Conservation (phyloP, 2,329 filamentous ascomycete genomes). For the Cryphonectria radicalis region DNA sequence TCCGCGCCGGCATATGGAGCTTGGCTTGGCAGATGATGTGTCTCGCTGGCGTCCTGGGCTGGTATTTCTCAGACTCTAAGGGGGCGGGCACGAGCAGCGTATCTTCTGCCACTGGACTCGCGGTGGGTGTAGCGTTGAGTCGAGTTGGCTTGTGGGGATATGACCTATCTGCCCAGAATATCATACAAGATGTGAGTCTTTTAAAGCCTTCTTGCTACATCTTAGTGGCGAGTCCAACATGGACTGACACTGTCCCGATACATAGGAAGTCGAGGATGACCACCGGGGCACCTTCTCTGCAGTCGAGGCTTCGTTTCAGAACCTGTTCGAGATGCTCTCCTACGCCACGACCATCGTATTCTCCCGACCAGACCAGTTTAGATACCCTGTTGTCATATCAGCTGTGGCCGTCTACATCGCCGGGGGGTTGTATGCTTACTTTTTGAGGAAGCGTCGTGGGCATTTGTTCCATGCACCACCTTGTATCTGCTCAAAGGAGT, state of each 20-base stretch:
- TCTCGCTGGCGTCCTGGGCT: slow-evolving; percentile 48
- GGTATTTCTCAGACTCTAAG: slow-evolving; percentile 44
- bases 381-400: slow-evolving; percentile 64
- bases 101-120: slow-evolving; percentile 52
- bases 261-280: slow-evolving; percentile 56
- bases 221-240: neutral
- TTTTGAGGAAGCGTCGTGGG: slow-evolving; percentile 61
- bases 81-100: slow-evolving; percentile 33
- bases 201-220: neutral
- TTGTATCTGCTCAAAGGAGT: slow-evolving; percentile 31
- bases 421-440: slow-evolving; percentile 57
- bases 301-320: slow-evolving; percentile 70
- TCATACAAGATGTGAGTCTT: slow-evolving; percentile 61
- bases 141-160: slow-evolving; percentile 65
- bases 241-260: neutral
- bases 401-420: slow-evolving; percentile 55
- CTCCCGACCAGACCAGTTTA: slow-evolving; percentile 65
- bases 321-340: slow-evolving; percentile 69
- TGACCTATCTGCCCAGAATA: slow-evolving; percentile 62
- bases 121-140: slow-evolving; percentile 57
- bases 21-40: slow-evolving; percentile 68
- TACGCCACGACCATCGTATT: slow-evolving; percentile 70
- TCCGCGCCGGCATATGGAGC: slow-evolving; percentile 74
- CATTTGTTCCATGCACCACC: slow-evolving; percentile 59
- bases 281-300: slow-evolving; percentile 71